Evolutionary conservation across 345 rosid genomes (phyloP), one percentile per base, ranked within the genome.

Genomic region (Populus ilicifolia): DNA sequence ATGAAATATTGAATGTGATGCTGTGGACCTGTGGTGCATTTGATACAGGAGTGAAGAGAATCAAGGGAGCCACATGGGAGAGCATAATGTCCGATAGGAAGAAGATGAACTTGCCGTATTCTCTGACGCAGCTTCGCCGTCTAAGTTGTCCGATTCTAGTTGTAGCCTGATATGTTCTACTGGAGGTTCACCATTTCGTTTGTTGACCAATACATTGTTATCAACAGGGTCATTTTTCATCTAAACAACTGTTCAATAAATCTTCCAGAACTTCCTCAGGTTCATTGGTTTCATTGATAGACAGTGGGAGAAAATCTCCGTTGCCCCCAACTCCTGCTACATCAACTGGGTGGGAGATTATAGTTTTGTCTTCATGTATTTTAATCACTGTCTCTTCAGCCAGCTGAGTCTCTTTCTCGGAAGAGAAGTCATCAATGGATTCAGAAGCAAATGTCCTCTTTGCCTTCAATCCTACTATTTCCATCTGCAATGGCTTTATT

Each of bases 1-100:
- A 95, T 75, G 92, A 86, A 67, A 93, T 89, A 71, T 89, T 86
- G 74, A 95, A 92, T 81, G 93, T 86, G 91, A 93, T 88, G 59
- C 84, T 74, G 80, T 27, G 27, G 27, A 27, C 27, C 27, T 27
- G 27, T 93, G 99, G 78, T 95, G 94, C 85, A 86, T 91, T 76
- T 90, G 92, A 79, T 30, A 30, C 33, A 30, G 33, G 2, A 2
- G 2, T 30, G 33, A 30, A 30, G 50, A 69, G n/a, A 67, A 14
- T 56, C n/a, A 43, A 56, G 18, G 59, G 7, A 78, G 14, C 43
- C 54, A 64, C 38, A 29, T 36, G 23, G 70, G 39, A 50, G 30
- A 52, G 75, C 35, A 48, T 30, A 50, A 75, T 74, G 62, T 71
- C 65, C 67, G 56, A 36, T 62, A 75, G 70, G 39, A 64, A 77